Percentiles rank a stretch among this genome's conserved stretches.
Conservation (phyloP, 164 flowering plant genomes). For the Paratinospora sagittata region DNA sequence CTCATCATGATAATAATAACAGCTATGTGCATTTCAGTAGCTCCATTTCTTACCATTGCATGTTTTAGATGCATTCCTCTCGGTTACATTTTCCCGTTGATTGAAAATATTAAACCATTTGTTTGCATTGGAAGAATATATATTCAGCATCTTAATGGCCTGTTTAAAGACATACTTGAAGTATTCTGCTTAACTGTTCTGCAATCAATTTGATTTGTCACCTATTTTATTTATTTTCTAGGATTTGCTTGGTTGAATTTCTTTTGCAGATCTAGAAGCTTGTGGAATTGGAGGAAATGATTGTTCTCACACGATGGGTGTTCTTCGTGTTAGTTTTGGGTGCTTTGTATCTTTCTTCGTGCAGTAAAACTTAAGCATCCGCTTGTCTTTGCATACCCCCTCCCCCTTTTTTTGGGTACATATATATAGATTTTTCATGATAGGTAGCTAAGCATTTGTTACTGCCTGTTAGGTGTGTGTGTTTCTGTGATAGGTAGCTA, state of each 20-base stretch:
- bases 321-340: conserved; percentile 89
- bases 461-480: neutral
- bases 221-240: neutral
- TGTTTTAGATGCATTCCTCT: too few species aligned
- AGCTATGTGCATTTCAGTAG: too few species aligned
- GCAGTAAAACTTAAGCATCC: conserved; percentile 12
- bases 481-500: too few species aligned
- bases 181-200: too few species aligned
- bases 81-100: too few species aligned
- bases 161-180: too few species aligned
- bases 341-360: conserved; percentile 66
- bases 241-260: neutral
- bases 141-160: too few species aligned
- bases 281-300: conserved; percentile 56
- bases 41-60: too few species aligned
- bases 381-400: neutral
- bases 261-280: conserved; percentile 49
- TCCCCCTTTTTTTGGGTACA: neutral
- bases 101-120: too few species aligned
- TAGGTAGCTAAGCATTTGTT: neutral
- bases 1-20: too few species aligned
- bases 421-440: too few species aligned
- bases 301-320: conserved; percentile 70
- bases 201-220: neutral
- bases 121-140: too few species aligned